phyloP scores from a whole-genome alignment of 257 asterid species.

The Apocynum venetum region DNA sequence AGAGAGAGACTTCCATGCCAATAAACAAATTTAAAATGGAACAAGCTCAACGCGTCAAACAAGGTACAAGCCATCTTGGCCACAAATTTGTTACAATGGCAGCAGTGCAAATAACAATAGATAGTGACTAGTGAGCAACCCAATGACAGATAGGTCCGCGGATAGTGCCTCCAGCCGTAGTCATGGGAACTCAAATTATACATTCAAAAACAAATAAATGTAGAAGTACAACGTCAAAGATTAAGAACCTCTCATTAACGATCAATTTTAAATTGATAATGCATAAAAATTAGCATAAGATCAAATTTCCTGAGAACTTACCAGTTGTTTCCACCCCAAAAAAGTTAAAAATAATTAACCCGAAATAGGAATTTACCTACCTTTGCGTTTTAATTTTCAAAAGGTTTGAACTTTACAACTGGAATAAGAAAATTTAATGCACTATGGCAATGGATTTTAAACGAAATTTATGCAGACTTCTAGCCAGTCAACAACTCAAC shows the following conservation, averaged over 20 bases:
- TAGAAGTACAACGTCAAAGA: background rate
- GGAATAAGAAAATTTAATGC: background rate
- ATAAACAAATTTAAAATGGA: background rate
- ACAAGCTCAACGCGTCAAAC: too few relatives aligned
- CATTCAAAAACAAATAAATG: background rate
- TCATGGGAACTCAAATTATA: background rate
- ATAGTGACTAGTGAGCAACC: too few relatives aligned
- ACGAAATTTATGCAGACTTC: background rate
- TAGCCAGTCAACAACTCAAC: background rate
- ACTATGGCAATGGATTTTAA: background rate
- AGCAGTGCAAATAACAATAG: background rate
- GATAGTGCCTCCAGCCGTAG: background rate
- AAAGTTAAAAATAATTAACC: background rate
- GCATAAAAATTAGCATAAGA: background rate
- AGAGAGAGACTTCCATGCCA: background rate
- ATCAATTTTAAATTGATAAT: background rate
- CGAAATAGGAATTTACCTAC: too few relatives aligned
- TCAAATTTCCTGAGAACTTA: background rate
- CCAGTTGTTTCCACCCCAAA: background rate
- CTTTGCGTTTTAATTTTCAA: background rate
- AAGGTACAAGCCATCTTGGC: background rate
- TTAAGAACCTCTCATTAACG: background rate
- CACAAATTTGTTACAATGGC: background rate
- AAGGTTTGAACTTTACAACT: background rate
- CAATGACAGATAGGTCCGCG: too few relatives aligned